A percentile compares a stretch with the other conserved stretches of the same genome.
Conservation (phyloP, 1,139 yeast species). For the Pichia sp. region DNA sequence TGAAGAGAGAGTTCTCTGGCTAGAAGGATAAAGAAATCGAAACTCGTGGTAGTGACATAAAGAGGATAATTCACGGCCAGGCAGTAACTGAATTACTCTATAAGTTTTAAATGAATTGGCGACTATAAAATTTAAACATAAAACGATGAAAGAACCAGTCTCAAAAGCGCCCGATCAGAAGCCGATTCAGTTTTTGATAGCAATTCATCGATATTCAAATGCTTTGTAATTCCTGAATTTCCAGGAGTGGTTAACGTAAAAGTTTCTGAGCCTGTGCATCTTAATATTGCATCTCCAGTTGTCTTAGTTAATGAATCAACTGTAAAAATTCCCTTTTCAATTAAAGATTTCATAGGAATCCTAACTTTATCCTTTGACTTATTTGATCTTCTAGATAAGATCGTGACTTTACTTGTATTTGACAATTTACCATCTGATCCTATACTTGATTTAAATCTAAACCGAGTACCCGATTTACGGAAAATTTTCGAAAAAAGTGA, state of each 20-base stretch:
- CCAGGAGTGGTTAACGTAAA: not conserved
- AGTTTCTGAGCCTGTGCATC: not conserved
- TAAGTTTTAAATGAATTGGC: too few relatives aligned
- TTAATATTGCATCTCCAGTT: not conserved
- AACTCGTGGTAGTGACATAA: too few relatives aligned
- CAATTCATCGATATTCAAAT: not conserved
- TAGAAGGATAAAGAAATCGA: too few relatives aligned
- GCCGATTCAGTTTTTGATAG: not conserved
- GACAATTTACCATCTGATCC: too few relatives aligned
- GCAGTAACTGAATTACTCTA: too few relatives aligned
- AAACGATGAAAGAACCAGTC: not conserved
- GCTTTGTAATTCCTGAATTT: not conserved
- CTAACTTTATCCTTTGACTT: not conserved
- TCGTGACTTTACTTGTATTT: too few relatives aligned
- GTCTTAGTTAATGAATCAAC: not conserved
- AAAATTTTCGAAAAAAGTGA: slow-evolving; percentile 6
- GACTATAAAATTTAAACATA: too few relatives aligned
- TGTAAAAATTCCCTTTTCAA: not conserved
- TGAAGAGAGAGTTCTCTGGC: too few relatives aligned
- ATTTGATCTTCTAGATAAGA: too few relatives aligned
- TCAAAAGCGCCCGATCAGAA: not conserved
- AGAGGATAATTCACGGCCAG: too few relatives aligned
- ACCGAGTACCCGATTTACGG: too few relatives aligned
- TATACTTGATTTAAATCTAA: too few relatives aligned
- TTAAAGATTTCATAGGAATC: not conserved